phyloP scores from a whole-genome alignment of 2,329 filamentous ascomycete species.

The Beauveria medogensis region DNA sequence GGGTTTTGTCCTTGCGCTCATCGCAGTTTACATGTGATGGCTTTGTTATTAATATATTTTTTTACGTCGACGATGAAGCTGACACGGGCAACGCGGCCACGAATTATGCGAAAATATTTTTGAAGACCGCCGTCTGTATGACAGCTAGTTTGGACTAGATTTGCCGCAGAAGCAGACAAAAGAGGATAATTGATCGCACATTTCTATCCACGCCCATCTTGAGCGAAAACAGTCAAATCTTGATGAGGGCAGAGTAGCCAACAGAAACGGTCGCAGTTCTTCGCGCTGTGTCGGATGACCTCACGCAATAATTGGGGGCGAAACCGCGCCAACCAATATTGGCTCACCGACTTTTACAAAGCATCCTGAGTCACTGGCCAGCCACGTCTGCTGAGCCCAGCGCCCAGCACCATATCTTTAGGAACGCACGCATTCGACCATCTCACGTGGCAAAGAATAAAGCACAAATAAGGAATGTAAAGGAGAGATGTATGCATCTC shows the following conservation, averaged over 20 bases:
- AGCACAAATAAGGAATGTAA: not conserved
- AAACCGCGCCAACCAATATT: not conserved
- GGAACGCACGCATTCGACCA: not conserved
- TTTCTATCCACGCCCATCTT: too few relatives aligned
- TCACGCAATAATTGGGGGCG: not conserved
- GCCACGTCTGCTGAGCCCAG: not conserved
- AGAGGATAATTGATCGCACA: not conserved
- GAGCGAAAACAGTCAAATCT: not conserved
- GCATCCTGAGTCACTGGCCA: not conserved
- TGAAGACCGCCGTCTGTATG: too few relatives aligned
- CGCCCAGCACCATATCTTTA: not conserved
- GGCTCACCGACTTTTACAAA: conserved; percentile 9
- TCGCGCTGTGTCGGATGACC: not conserved
- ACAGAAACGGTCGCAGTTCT: not conserved
- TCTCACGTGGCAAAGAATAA: not conserved
- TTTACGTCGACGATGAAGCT: too few relatives aligned
- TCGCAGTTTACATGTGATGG: too few relatives aligned
- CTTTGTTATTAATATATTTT: too few relatives aligned
- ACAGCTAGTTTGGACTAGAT: not conserved
- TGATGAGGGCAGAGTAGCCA: not conserved
- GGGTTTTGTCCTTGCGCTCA: too few relatives aligned
- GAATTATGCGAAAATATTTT: too few relatives aligned
- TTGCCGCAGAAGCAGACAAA: not conserved
- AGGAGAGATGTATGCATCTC: not conserved
- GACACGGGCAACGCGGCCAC: too few relatives aligned